Percentiles rank a stretch among this genome's conserved stretches.
Evolutionary conservation across 352 stramenopile species (phyloP).

Genomic region (Phytophthora boehmeriae): DNA sequence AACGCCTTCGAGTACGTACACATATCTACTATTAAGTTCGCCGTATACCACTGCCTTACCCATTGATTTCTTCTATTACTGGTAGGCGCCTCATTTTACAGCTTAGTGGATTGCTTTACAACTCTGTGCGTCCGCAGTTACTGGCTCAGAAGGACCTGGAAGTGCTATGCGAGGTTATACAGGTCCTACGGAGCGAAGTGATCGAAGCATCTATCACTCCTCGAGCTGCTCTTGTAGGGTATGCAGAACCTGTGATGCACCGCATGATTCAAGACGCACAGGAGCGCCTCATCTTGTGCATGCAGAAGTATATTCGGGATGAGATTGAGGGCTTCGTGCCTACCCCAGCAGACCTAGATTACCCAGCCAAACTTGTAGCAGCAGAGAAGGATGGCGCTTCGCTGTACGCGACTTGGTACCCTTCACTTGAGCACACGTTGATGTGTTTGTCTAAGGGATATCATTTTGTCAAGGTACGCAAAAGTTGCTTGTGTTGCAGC

Average conservation of each 20-base stretch:
- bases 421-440: slow-evolving; percentile 81
- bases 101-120: slow-evolving; percentile 76
- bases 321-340: slow-evolving; percentile 83
- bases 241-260: slow-evolving; percentile 77
- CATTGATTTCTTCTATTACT: slow-evolving; percentile 4
- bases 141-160: slow-evolving; percentile 80
- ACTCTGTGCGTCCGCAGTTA: slow-evolving; percentile 66
- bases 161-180: slow-evolving; percentile 77
- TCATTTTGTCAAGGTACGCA: slow-evolving; percentile 75
- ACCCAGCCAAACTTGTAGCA: slow-evolving; percentile 68
- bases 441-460: slow-evolving; percentile 88
- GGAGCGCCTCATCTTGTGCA: slow-evolving; percentile 82
- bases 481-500: not conserved
- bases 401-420: slow-evolving; percentile 87
- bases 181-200: slow-evolving; percentile 78
- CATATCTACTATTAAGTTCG: not conserved
- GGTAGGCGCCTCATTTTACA: slow-evolving; percentile 84
- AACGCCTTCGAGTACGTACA: slow-evolving; percentile 71
- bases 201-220: slow-evolving; percentile 76
- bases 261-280: slow-evolving; percentile 87
- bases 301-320: slow-evolving; percentile 86
- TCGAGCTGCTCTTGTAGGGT: slow-evolving; percentile 50
- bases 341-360: slow-evolving; percentile 59
- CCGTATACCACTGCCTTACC: not conserved
- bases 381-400: slow-evolving; percentile 31